Percentiles rank a stretch among this genome's conserved stretches.
Conservation (phyloP, 2,329 filamentous ascomycete species). For the Coniella vitis region DNA sequence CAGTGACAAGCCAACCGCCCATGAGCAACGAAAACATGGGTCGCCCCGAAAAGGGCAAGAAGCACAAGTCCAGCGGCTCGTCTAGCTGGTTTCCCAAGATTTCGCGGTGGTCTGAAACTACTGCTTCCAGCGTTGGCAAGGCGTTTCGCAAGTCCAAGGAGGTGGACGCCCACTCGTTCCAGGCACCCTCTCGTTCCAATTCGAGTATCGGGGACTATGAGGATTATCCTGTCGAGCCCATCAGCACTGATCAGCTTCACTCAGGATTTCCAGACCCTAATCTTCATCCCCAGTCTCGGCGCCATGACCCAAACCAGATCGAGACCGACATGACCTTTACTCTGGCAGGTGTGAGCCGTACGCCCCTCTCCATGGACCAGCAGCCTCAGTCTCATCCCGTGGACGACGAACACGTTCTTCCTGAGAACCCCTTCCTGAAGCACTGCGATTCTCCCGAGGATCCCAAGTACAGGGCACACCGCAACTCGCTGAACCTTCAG, state of each 20-base stretch:
- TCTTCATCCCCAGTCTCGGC: conserved; percentile 25
- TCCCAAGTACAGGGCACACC: conserved; percentile 75
- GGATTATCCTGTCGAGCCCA: conserved; percentile 50
- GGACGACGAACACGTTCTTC: not conserved
- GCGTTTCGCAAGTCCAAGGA: conserved; percentile 65
- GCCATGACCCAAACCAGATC: conserved; percentile 19
- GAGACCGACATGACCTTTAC: conserved; percentile 16
- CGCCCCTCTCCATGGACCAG: conserved; percentile 9
- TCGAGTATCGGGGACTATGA: conserved; percentile 66
- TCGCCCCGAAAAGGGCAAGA: conserved; percentile 67
- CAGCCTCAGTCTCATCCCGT: not conserved
- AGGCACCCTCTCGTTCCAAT: conserved; percentile 62
- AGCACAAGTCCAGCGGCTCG: conserved; percentile 81
- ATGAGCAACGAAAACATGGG: conserved; percentile 76
- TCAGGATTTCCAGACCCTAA: conserved; percentile 49
- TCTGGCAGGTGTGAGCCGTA: conserved; percentile 15
- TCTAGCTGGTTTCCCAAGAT: conserved; percentile 82
- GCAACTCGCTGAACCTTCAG: conserved; percentile 72
- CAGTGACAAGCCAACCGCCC: conserved; percentile 32
- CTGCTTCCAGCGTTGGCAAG: conserved; percentile 76
- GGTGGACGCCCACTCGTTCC: conserved; percentile 52
- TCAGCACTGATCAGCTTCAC: conserved; percentile 55
- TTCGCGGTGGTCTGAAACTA: conserved; percentile 96
- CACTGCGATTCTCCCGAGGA: conserved; percentile 45
- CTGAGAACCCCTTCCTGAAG: conserved; percentile 30